Conservation (phyloP, 495 filamentous ascomycete genomes). For the Tetracladium setigerum region DNA sequence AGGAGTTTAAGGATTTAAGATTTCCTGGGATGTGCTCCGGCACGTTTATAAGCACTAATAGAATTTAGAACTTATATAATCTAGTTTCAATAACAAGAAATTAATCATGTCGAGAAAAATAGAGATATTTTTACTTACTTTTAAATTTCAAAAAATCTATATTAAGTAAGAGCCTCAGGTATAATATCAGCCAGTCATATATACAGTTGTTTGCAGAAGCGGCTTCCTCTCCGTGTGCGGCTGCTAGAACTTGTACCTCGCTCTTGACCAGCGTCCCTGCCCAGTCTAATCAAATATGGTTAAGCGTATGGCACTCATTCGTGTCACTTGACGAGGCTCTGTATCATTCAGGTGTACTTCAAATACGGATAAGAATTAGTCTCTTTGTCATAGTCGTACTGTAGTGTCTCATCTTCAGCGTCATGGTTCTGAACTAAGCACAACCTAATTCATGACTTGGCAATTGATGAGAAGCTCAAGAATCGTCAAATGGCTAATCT, state of each 20-base stretch:
- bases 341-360: not conserved
- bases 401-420: conserved; percentile 1
- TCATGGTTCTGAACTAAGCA: conserved; percentile 10
- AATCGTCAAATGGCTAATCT: conserved; percentile 2
- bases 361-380: too few relatives aligned
- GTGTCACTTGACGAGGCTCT: not conserved
- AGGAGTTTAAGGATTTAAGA: too few relatives aligned
- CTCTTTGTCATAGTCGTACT: not conserved
- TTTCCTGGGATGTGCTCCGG: too few relatives aligned
- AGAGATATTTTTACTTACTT: too few relatives aligned
- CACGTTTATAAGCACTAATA: too few relatives aligned
- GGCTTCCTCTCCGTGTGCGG: conserved; percentile 5
- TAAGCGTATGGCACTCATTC: conserved; percentile 2
- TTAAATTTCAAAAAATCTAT: too few relatives aligned
- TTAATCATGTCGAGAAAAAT: too few relatives aligned
- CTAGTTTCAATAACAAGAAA: too few relatives aligned
- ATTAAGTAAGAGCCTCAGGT: too few relatives aligned
- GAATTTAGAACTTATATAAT: too few relatives aligned
- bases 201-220: conserved; percentile 4
- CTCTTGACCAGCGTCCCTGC: not conserved
- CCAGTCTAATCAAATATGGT: conserved; percentile 2
- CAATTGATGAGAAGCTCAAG: conserved; percentile 4
- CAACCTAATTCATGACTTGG: conserved; percentile 9
- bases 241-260: not conserved
- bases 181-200: too few relatives aligned